phyloP scores from a whole-genome alignment of 1,284 basidiomycete species.

The Trichosporon faecale region DNA sequence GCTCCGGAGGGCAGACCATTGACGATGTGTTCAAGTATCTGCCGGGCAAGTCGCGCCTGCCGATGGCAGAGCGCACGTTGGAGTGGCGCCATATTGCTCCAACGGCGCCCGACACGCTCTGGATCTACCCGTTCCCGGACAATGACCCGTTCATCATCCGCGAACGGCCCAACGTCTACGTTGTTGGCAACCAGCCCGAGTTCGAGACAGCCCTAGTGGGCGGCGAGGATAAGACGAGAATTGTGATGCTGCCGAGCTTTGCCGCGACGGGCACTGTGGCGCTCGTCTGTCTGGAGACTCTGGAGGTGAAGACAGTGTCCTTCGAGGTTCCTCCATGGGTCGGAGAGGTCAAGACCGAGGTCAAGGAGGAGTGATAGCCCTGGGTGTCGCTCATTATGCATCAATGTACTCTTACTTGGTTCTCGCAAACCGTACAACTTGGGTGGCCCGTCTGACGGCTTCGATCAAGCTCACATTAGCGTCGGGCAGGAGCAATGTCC shows the following conservation, averaged over 20 bases:
- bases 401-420: background rate
- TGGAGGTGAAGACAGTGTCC: conserved; percentile 55
- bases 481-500: too few relatives aligned
- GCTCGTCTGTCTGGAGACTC: conserved; percentile 61
- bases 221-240: conserved; percentile 56
- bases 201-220: conserved; percentile 71
- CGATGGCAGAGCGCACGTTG: conserved; percentile 73
- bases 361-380: background rate
- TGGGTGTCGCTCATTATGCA: background rate
- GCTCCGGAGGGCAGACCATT: conserved; percentile 85
- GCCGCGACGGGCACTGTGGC: conserved; percentile 63
- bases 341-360: conserved; percentile 27
- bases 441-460: too few relatives aligned
- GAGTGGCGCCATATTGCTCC: conserved; percentile 95
- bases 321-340: conserved; percentile 51
- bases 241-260: conserved; percentile 83
- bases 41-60: conserved; percentile 57
- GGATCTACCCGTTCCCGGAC: conserved; percentile 89
- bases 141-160: conserved; percentile 85
- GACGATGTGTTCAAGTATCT: conserved; percentile 93
- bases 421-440: too few relatives aligned
- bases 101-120: conserved; percentile 95
- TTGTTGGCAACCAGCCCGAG: conserved; percentile 85
- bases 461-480: too few relatives aligned
- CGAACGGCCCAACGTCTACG: conserved; percentile 81